A percentile compares a stretch with the other conserved stretches of the same genome.
These are phyloP conservation scores for Macadamia tetraphylla DNA, from an alignment of 164 flowering plant genomes.

Conservation along the genomic window DNA sequence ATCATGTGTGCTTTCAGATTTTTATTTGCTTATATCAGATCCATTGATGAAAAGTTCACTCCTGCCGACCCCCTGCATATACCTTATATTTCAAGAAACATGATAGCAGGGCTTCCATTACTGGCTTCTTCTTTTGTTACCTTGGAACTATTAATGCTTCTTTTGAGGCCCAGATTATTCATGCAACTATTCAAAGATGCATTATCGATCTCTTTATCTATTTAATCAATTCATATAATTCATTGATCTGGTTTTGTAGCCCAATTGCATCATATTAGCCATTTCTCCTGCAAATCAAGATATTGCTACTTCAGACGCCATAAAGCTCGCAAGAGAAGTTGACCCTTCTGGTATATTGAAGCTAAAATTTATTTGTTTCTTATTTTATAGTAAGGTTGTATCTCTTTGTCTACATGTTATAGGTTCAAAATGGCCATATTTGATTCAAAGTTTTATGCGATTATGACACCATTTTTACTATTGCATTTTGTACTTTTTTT, in stretches of 20 bases:
- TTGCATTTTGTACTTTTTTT: slow-evolving; percentile 7
- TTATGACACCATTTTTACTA: background rate
- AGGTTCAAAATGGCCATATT: background rate
- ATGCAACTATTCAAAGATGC: too few relatives aligned
- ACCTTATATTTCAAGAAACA: too few relatives aligned
- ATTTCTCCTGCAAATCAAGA: slow-evolving; percentile 98
- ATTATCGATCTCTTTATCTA: background rate
- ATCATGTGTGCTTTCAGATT: too few relatives aligned
- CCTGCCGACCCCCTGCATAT: too few relatives aligned
- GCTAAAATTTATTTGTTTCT: background rate
- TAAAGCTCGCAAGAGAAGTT: slow-evolving; percentile 85
- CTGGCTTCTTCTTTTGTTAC: background rate
- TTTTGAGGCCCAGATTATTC: too few relatives aligned
- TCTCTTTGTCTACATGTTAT: background rate
- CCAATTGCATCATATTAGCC: slow-evolving; percentile 83
- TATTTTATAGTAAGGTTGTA: background rate
- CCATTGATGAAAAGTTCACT: too few relatives aligned
- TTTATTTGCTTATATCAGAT: too few relatives aligned
- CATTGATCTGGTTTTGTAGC: slow-evolving; percentile 38
- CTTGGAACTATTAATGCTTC: too few relatives aligned
- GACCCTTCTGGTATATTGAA: slow-evolving; percentile 66
- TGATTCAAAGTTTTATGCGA: background rate
- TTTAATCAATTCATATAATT: background rate
- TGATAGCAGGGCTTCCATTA: too few relatives aligned
- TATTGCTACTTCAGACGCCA: slow-evolving; percentile 94